Conservation (phyloP, 352 stramenopile genomes). For the Saprolegnia diclina region DNA sequence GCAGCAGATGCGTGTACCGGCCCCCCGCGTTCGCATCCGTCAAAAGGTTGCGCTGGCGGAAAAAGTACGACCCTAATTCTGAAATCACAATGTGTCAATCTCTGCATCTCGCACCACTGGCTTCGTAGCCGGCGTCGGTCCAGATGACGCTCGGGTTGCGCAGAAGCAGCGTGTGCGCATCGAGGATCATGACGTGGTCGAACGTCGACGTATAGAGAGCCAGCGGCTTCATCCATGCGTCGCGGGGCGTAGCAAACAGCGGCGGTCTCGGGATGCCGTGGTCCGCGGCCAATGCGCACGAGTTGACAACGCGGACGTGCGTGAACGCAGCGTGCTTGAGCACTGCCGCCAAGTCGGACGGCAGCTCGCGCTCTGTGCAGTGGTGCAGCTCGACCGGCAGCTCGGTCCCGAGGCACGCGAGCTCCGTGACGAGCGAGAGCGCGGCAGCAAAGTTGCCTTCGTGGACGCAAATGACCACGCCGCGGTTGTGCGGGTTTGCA, state of each 20-base stretch:
- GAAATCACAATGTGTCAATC: too few species aligned
- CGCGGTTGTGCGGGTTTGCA: constrained; percentile 4
- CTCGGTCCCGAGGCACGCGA: neutral
- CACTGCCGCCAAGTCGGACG: neutral
- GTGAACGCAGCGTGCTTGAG: neutral
- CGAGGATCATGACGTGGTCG: constrained; percentile 6
- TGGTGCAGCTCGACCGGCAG: constrained; percentile 8
- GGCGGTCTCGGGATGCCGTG: neutral
- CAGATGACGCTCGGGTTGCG: neutral
- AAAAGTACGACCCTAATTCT: constrained; percentile 1
- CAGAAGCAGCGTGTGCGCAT: neutral
- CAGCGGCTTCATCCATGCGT: neutral
- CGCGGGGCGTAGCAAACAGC: neutral
- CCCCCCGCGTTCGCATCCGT: neutral
- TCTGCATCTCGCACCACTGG: neutral
- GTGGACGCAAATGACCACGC: neutral
- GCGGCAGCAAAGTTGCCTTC: constrained; percentile 4
- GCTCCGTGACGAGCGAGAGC: neutral
- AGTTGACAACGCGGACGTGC: neutral
- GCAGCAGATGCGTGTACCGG: neutral
- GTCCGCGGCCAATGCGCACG: neutral
- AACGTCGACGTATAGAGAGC: neutral
- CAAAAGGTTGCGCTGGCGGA: neutral
- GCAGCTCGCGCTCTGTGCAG: neutral
- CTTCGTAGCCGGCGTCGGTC: neutral